Base-by-base conservation (phyloP, 371 early-diverging fungal genomes). In the Dinochytrium kinnereticum region DNA sequence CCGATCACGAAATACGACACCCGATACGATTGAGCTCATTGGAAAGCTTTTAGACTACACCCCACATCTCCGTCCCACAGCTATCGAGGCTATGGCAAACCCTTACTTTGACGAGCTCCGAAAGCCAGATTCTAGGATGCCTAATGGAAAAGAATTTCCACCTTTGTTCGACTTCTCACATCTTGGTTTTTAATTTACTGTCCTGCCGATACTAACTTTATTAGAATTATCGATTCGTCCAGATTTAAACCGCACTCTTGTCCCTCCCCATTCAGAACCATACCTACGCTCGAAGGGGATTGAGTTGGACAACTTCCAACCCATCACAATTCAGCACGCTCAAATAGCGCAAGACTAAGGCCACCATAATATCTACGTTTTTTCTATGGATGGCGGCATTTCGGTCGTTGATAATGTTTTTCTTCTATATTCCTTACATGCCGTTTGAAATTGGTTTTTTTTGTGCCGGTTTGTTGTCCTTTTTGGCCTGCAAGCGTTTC, bases 61-160 rank as follows among this genome's bases (percentile, higher is more conserved):
- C 51, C 99, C 99, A 0, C 79, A 86, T 30, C 86, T 88, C 50
- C 91, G 99, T 49, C 86, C 95, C 69, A 94, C 96, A 24, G 95
- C 99, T 21, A 89, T 95, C 75, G 94, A 97, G 80, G 95, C 98
- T 13, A 90, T 99, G 91, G 84, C 91, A 26, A 95, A 98, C 80
- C 92, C 93, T 50, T 99, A 97, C 89, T 99, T 99, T 88, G 95
- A 97, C 82, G 96, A 96, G 80, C 85, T 98, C 76, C 90, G 97
- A 71, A 81, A 90, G 51, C 95, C 95, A 19, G 91, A 90, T 64
- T 92, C 93, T n/a, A 85, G 81, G 68, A 84, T 96, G 79, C 82
- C 91, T 37, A 92, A 88, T 68, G 95, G 94, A 66, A 89, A 89
- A 72, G 91, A 90, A 5, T 81, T 97, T 28, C 98, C 98, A 0